These are phyloP conservation scores for Aspergillus quadricinctus DNA, from an alignment of 2,329 filamentous ascomycete genomes.

Conservation along the genomic window DNA sequence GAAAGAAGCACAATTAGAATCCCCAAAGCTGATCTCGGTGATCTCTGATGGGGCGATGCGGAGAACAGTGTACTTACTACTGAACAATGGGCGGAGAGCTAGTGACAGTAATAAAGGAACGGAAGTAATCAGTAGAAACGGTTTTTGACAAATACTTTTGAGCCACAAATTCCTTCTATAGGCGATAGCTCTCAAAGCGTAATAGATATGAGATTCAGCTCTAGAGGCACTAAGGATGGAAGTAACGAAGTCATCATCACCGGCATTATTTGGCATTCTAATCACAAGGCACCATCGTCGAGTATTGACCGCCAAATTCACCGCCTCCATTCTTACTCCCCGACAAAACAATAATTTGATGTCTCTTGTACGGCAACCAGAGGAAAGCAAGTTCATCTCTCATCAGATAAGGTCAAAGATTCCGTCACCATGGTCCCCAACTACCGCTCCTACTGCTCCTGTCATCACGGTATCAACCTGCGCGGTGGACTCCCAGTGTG, in stretches of 20 bases:
- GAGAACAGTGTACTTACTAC: not conserved
- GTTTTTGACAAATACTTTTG: not conserved
- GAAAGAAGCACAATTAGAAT: not conserved
- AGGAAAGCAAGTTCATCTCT: not conserved
- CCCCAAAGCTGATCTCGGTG: not conserved
- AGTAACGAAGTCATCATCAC: not conserved
- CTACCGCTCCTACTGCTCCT: not conserved
- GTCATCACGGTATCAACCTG: not conserved
- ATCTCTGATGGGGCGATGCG: not conserved
- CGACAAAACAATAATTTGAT: not conserved
- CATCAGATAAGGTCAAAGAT: conserved; percentile 2
- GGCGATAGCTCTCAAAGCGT: not conserved
- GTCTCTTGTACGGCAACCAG: not conserved
- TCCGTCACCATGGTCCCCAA: not conserved
- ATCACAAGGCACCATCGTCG: not conserved
- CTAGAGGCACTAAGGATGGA: not conserved
- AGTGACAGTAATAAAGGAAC: not conserved
- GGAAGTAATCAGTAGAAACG: not conserved
- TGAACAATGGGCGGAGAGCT: not conserved
- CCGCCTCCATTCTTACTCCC: not conserved
- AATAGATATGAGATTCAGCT: not conserved
- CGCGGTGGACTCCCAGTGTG: not conserved
- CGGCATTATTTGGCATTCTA: not conserved
- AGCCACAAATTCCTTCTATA: not conserved
- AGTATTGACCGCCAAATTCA: not conserved